Percentiles rank a stretch among this genome's conserved stretches.
Conservation (phyloP, 2,329 filamentous ascomycete species). For the Neopestalotiopsis rosae region DNA sequence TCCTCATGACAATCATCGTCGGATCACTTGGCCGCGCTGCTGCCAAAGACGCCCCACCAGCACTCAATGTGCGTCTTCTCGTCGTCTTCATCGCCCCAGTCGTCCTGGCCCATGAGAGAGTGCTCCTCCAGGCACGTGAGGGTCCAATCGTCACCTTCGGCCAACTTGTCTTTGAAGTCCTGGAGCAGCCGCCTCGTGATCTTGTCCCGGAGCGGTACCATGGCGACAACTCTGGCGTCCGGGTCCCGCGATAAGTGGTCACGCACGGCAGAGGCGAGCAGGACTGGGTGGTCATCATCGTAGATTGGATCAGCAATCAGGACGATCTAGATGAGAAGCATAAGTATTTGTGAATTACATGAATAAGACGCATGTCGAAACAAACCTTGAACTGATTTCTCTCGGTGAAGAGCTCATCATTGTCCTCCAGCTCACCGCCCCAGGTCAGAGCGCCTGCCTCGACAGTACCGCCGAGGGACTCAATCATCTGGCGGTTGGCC, state of each 20-base stretch:
- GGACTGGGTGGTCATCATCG: slow-evolving; percentile 77
- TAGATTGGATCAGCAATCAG: slow-evolving; percentile 89
- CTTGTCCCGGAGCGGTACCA: slow-evolving; percentile 79
- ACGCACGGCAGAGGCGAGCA: slow-evolving; percentile 74
- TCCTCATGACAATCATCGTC: neutral
- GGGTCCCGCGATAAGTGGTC: slow-evolving; percentile 65
- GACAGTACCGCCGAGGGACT: slow-evolving; percentile 59
- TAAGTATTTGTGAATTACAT: slow-evolving; percentile 21
- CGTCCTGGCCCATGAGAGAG: slow-evolving; percentile 70
- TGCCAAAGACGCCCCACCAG: slow-evolving; percentile 71
- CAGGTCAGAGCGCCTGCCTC: slow-evolving; percentile 76
- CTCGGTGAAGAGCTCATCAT: slow-evolving; percentile 49
- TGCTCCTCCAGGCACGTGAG: slow-evolving; percentile 64
- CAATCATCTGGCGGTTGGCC: slow-evolving; percentile 64
- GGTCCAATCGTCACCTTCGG: slow-evolving; percentile 44
- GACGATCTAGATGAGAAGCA: slow-evolving; percentile 55
- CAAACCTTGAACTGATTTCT: slow-evolving; percentile 58
- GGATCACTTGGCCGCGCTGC: neutral
- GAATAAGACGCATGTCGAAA: slow-evolving; percentile 19
- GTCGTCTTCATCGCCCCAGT: slow-evolving; percentile 67
- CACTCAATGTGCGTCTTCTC: slow-evolving; percentile 62
- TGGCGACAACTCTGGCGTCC: slow-evolving; percentile 73
- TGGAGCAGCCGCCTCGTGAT: slow-evolving; percentile 67
- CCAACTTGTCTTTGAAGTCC: slow-evolving; percentile 68
- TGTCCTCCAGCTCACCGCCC: slow-evolving; percentile 56